Base-by-base conservation (phyloP, 805 yeast species). In the Myxozyma neotropica region DNA sequence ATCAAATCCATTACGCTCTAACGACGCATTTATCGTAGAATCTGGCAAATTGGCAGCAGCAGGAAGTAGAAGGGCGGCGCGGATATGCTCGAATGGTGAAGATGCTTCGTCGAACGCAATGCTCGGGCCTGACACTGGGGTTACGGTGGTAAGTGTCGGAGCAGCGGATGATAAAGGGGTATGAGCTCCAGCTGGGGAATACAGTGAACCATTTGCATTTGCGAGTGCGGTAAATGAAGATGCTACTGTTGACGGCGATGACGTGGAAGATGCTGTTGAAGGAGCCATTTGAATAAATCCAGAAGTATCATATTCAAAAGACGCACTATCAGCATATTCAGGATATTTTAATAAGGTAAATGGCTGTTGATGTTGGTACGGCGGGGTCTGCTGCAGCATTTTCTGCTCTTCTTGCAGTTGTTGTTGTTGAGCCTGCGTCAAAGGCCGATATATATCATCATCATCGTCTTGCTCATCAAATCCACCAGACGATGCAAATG, bases 11-110 rank as follows among this genome's bases (percentile, higher is more conserved):
- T 59, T 59, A 19, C 50, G 48, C 19, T 59, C 59, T 12, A 59
- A 40, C 24, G 58, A 46, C 19, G 42, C 36, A 6, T 24, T 50
- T 10, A 59, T 52, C 10, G 44, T 60, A 3, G 52, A 36, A 39
- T 59, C 61, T 2, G 55, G 46, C 23, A 59, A 29, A 1, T 47
- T 39, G 6, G 44, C 50, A 3, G 60, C 56, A 3, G 39, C 31
- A 8, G 64, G 58, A 15, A 47, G 6, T 3, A 38, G 21, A 12
- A 59, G 48, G 3, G 64, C 60, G 17, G 58, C 52, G 21, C 64
- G 60, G 31, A 59, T 56, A 29, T 59, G 64, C 39, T 56, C 64
- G 35, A 59, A 59, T 29, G 64, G 64, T 23, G 64, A 56, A n/a
- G 63, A 13, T 31, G 38, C 15, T 35, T 47, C 53, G 27, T 53